A percentile compares a stretch with the other conserved stretches of the same genome.
These are phyloP conservation scores for Pholiota adiposa DNA, from an alignment of 1,284 basidiomycete genomes.

Conservation along the genomic window DNA sequence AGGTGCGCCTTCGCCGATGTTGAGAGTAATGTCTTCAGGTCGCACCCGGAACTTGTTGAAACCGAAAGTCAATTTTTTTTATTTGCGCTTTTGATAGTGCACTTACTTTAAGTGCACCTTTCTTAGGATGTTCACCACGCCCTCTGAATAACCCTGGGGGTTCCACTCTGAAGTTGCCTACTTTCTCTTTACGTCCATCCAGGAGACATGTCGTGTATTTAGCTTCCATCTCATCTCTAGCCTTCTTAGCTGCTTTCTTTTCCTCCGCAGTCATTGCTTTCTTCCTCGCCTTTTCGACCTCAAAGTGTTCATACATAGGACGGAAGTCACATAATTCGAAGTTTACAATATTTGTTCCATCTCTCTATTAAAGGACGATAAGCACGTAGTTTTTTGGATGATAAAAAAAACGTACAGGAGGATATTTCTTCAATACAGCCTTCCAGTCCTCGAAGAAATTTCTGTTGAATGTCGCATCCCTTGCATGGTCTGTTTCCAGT, in stretches of 20 bases:
- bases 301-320: slow-evolving; percentile 94
- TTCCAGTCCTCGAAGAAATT: slow-evolving; percentile 98
- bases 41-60: slow-evolving; percentile 75
- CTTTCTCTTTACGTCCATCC: slow-evolving; percentile 96
- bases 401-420: slow-evolving; percentile 67
- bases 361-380: slow-evolving; percentile 50
- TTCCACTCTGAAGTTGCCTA: slow-evolving; percentile 98
- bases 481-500: slow-evolving; percentile 91
- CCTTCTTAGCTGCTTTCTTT: slow-evolving; percentile 89
- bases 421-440: slow-evolving; percentile 77
- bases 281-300: slow-evolving; percentile 91
- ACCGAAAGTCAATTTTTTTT: slow-evolving; percentile 7
- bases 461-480: slow-evolving; percentile 88
- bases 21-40: slow-evolving; percentile 94
- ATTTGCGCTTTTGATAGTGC: slow-evolving; percentile 46
- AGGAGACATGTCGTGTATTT: slow-evolving; percentile 87
- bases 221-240: slow-evolving; percentile 83
- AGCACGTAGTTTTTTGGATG: slow-evolving; percentile 1
- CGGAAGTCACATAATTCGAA: slow-evolving; percentile 93
- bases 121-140: slow-evolving; percentile 98
- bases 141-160: slow-evolving; percentile 97
- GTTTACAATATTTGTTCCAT: slow-evolving; percentile 77
- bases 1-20: slow-evolving; percentile 80
- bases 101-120: slow-evolving; percentile 90
- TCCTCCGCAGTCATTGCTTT: slow-evolving; percentile 85